Evolutionary conservation across 306 rosid genomes (phyloP).

Genomic region (Cucurbita argyrosperma): DNA sequence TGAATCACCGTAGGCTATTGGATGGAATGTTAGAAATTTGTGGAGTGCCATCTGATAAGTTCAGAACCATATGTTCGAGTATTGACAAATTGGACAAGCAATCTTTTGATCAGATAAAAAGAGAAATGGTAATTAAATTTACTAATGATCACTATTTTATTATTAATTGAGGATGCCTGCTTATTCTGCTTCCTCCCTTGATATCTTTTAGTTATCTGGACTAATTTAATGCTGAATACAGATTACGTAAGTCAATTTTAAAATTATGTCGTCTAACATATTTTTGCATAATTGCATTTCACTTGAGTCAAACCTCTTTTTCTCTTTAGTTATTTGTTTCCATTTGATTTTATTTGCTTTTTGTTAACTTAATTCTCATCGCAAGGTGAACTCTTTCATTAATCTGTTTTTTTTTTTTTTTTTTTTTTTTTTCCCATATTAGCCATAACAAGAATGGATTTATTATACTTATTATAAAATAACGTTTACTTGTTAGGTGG

Average conservation of each 20-base stretch:
- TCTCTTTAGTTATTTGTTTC: background rate
- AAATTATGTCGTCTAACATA: background rate
- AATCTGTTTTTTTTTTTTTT: background rate
- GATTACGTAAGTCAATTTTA: background rate
- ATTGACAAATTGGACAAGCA: slow-evolving; percentile 93
- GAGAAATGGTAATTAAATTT: slow-evolving; percentile 58
- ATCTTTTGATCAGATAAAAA: slow-evolving; percentile 62
- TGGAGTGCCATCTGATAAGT: slow-evolving; percentile 83
- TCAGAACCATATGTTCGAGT: slow-evolving; percentile 92
- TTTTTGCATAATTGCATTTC: background rate
- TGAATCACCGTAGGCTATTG: slow-evolving; percentile 74
- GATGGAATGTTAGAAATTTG: slow-evolving; percentile 93
- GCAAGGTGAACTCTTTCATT: background rate
- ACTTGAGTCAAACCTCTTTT: background rate
- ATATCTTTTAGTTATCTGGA: background rate
- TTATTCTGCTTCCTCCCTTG: background rate
- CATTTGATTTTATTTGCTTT: background rate
- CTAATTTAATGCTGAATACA: background rate
- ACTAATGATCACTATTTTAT: background rate
- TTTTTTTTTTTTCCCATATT: background rate
- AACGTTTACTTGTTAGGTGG: slow-evolving; percentile 43
- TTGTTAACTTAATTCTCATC: background rate
- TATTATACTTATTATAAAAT: background rate
- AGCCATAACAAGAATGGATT: background rate
- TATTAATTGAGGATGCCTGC: background rate